Conservation (phyloP, 2,329 filamentous ascomycete genomes). For the Ascochyta pisi region DNA sequence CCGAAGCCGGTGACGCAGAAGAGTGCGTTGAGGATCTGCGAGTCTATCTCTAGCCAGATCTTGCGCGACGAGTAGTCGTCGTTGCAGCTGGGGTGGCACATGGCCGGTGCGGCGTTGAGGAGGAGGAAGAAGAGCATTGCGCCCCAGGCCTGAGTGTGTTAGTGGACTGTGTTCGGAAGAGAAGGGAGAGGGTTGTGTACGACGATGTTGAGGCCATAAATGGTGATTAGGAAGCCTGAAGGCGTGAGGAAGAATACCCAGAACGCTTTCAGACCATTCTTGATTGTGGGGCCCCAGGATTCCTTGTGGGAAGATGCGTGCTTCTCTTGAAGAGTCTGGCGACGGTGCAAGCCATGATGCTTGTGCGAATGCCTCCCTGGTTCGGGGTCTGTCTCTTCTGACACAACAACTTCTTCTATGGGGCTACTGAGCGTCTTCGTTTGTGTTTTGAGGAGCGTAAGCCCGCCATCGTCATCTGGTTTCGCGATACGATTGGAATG, state of each 20-base stretch:
- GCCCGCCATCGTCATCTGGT: constrained; percentile 20
- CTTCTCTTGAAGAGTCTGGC: constrained; percentile 38
- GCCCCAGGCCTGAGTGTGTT: constrained; percentile 69
- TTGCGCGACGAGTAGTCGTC: constrained; percentile 74
- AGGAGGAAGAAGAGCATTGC: constrained; percentile 88
- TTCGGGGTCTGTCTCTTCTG: background rate
- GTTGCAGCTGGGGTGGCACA: constrained; percentile 75
- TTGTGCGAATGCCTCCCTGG: constrained; percentile 1
- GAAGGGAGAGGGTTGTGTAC: constrained; percentile 4
- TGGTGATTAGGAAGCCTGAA: constrained; percentile 74
- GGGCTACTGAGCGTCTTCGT: constrained; percentile 13
- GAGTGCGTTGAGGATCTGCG: constrained; percentile 79
- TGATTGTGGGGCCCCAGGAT: constrained; percentile 63
- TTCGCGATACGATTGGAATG: constrained; percentile 24
- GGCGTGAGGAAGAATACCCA: constrained; percentile 77
- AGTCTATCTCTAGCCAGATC: constrained; percentile 84
- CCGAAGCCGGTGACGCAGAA: constrained; percentile 89
- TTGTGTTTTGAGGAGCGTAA: constrained; percentile 11
- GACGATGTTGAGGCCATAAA: constrained; percentile 82
- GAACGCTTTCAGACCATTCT: constrained; percentile 65
- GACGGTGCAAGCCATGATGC: background rate
- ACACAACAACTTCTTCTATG: background rate
- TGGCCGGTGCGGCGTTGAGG: constrained; percentile 74
- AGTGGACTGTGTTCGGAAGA: background rate
- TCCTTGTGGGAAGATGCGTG: constrained; percentile 27